Evolutionary conservation across 192 early-diverging fungal species (phyloP), one percentile per base, ranked within the genome.

Genomic region (Backusella westeae): DNA sequence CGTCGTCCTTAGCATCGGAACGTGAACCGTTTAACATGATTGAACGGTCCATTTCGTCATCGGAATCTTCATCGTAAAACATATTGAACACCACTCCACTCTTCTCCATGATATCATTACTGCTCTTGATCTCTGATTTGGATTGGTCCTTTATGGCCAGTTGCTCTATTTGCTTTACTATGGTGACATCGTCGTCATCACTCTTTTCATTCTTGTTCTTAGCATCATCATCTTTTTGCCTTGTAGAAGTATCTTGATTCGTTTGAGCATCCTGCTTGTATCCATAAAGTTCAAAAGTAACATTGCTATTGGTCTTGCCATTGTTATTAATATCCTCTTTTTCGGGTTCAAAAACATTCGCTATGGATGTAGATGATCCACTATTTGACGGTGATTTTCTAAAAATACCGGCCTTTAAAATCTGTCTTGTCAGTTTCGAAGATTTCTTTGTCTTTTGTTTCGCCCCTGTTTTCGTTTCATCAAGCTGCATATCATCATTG

Each of bases 381-480:
- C 56, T 63, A 63, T 63, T 63, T 63, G 42, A 44, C 4, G 44
- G 34, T 17, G 14, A 23, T 23, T 49, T 44, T 71, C 70, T 29
- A 46, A 71, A 71, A 29, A 71, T 71, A 0, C 42, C 70, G 15
- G 41, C 12, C 41, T 46, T 71, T 32, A 71, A 41, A 63, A 63
- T 63, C 3, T 29, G 8, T 8, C 56, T 29, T 29, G 23, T 49
- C 17, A 49, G 17, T 49, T 49, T 49, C 19, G 46, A 23, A 29
- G 21, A 26, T 63, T 63, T 63, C 26, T 63, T 63, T 63, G 1
- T 29, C 1, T 10, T 29, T 26, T 26, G 21, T 63, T 10, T 29
- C 56, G 21, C 10, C 2, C 17, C 53, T 29, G 21, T 63, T n/a
- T 29, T 29, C 56, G 23, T 59, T 21, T 59, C 23, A 29, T 63